Evolutionary conservation across 1,284 basidiomycete genomes (phyloP).

Genomic region (Austropuccinia psidii): DNA sequence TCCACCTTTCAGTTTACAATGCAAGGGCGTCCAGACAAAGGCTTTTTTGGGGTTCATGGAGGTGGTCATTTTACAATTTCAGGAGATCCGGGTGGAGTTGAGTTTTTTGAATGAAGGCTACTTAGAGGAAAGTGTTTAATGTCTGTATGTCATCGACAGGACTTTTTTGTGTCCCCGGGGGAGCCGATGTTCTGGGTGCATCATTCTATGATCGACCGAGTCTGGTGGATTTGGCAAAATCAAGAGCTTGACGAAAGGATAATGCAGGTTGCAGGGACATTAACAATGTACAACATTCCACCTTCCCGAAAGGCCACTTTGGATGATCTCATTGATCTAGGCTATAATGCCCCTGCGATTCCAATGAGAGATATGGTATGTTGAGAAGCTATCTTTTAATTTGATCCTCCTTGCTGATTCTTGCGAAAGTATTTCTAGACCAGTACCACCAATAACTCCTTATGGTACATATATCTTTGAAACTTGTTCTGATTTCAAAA

Average conservation of each 20-base stretch:
- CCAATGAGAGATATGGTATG: background rate
- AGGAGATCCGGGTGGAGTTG: background rate
- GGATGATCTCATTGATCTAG: background rate
- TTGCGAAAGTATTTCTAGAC: no score
- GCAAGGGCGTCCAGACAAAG: background rate
- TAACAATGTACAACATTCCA: background rate
- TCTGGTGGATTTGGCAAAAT: background rate
- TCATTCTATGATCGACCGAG: background rate
- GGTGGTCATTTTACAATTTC: background rate
- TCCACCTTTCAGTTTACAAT: background rate
- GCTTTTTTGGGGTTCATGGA: background rate
- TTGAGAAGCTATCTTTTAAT: no score
- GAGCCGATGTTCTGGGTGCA: background rate
- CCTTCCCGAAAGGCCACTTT: background rate
- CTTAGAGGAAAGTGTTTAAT: no score
- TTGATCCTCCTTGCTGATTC: no score
- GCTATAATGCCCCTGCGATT: background rate
- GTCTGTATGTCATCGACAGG: background rate
- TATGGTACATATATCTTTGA: no score
- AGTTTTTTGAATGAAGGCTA: no score
- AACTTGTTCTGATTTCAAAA: no score
- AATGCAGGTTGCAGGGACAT: background rate
- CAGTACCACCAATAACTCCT: no score
- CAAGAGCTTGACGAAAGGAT: background rate
- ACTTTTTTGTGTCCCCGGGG: background rate